Percentiles rank a stretch among this genome's conserved stretches.
phyloP scores from a whole-genome alignment of 352 stramenopile species.

The Globisporangium camurandrum region DNA sequence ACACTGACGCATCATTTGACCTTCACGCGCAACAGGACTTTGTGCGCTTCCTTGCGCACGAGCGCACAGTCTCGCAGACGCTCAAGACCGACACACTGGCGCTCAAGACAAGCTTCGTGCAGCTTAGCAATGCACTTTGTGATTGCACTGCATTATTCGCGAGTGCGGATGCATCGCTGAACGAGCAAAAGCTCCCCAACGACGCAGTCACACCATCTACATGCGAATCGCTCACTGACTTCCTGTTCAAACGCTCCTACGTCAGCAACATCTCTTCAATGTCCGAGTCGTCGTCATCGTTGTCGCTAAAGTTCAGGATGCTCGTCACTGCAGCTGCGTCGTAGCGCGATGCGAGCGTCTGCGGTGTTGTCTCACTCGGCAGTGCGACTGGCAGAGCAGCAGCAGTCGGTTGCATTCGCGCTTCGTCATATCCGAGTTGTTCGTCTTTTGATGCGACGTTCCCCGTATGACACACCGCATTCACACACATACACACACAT shows the following conservation, averaged over 20 bases:
- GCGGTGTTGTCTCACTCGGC: neutral
- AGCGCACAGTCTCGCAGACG: slow-evolving; percentile 32
- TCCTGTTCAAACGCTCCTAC: slow-evolving; percentile 7
- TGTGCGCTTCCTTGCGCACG: slow-evolving; percentile 56
- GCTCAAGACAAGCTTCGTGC: slow-evolving; percentile 31
- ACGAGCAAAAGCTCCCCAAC: too few relatives aligned
- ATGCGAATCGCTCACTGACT: neutral
- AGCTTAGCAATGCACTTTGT: slow-evolving; percentile 12
- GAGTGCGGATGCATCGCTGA: neutral
- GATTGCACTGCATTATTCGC: slow-evolving; percentile 5
- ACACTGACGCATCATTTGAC: neutral
- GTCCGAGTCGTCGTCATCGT: slow-evolving; percentile 43
- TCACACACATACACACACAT: neutral
- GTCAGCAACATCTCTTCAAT: slow-evolving; percentile 51
- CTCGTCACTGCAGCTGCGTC: neutral
- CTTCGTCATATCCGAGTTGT: neutral
- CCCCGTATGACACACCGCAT: neutral
- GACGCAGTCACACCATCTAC: neutral
- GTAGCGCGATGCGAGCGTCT: neutral
- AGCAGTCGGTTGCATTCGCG: neutral
- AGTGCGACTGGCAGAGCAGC: neutral
- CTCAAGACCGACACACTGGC: slow-evolving; percentile 28
- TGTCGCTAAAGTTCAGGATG: slow-evolving; percentile 21
- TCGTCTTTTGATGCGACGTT: neutral
- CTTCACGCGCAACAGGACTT: slow-evolving; percentile 25